A percentile compares a stretch with the other conserved stretches of the same genome.
Evolutionary conservation across 2,329 filamentous ascomycete species (phyloP).

Genomic region (Fusarium haematococcum): DNA sequence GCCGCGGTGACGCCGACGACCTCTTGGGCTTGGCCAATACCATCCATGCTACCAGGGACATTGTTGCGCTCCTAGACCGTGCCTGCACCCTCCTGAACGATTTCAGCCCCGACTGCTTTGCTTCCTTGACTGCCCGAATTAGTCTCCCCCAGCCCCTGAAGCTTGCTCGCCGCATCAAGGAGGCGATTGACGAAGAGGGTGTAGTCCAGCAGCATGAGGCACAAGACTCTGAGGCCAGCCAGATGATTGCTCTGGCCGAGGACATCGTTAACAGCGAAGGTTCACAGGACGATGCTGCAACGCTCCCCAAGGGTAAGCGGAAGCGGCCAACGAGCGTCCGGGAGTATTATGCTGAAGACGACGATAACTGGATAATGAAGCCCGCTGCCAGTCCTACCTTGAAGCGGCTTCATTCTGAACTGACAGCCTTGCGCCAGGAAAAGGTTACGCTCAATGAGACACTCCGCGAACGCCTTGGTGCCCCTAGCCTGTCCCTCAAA

Average conservation of each 20-base stretch:
- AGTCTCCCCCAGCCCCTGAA: conserved; percentile 73
- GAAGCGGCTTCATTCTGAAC: conserved; percentile 72
- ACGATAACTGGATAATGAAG: conserved; percentile 74
- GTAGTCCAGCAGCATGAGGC: conserved; percentile 83
- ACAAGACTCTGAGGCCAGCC: conserved; percentile 77
- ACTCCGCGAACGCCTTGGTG: conserved; percentile 71
- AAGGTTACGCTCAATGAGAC: conserved; percentile 70
- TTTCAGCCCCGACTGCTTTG: conserved; percentile 51
- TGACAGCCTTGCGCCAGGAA: conserved; percentile 70
- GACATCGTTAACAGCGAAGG: conserved; percentile 77
- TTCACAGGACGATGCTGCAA: conserved; percentile 64
- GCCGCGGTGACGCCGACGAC: conserved; percentile 92
- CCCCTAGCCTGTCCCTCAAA: conserved; percentile 78
- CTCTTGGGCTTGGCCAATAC: conserved; percentile 86
- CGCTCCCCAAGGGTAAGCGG: conserved; percentile 66
- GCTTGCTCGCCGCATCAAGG: conserved; percentile 77
- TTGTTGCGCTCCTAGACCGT: conserved; percentile 62
- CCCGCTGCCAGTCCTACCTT: conserved; percentile 76
- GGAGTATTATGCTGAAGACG: conserved; percentile 71
- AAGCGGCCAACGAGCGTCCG: conserved; percentile 60
- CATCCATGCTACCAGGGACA: conserved; percentile 77
- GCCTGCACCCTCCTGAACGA: conserved; percentile 23
- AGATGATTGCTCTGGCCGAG: conserved; percentile 79
- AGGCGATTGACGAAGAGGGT: conserved; percentile 92
- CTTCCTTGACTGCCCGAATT: conserved; percentile 66